Evolutionary conservation across 179 eudicot genomes (phyloP), one percentile per base, ranked within the genome.

Genomic region (Corrigiola litoralis): DNA sequence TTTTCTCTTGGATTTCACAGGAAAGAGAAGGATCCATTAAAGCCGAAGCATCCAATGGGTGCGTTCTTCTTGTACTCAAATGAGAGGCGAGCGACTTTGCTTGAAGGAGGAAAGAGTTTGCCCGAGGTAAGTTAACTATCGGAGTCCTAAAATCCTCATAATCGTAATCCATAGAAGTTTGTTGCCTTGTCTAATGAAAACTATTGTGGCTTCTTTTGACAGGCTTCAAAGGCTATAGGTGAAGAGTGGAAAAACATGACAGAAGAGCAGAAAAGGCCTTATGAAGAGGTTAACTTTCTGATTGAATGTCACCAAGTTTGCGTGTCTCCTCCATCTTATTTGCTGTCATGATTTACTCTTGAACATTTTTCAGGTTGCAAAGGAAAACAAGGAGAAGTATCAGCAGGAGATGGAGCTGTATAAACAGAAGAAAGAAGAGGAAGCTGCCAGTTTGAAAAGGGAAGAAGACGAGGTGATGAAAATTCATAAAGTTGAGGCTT

Each of bases 181-280:
- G n/a, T n/a, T n/a, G n/a, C n/a, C n/a, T n/a, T n/a, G 29, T n/a
- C 17, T 25, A 24, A 38, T 27, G 2, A 5, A 2, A 14, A 54
- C 46, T 54, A 10, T 54, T 41, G 5, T 17, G 23, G 31, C 3
- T 0, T 29, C 2, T 17, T 45, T 27, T 53, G 46, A 27, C 55
- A 87, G 95, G 75, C 81, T 70, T 90, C 92, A 11, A 92, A 85
- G 83, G 75, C 87, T 42, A 79, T 81, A 6, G 88, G 96, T 38
- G 95, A 89, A 77, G 90, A 92, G 70, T 92, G 98, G 98, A 92
- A 87, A 80, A 89, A 55, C 76, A 79, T 92, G 96, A 66, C 87
- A 33, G 95, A 85, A 47, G 64, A 77, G 57, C 80, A 92, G 41
- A 87, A 60, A 62, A 66, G 38, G 44, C 87, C 95, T 25, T 89